phyloP scores from a whole-genome alignment of 805 yeast genomes.

The Metschnikowia anglica region DNA sequence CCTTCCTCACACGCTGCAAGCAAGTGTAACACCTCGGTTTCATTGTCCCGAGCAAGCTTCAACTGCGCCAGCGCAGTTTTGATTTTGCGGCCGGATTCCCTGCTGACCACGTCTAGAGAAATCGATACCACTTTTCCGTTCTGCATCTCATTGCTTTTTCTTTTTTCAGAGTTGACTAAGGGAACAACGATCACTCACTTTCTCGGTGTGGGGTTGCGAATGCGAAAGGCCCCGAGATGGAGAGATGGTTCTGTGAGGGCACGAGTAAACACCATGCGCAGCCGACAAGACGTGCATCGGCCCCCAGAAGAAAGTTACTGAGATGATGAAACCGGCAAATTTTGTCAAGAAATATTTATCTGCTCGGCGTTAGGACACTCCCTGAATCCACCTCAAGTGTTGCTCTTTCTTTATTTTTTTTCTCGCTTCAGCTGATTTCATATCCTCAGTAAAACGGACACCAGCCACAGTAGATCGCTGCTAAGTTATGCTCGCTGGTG shows the following conservation, averaged over 20 bases:
- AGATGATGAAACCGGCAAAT: too few species aligned
- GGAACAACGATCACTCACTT: too few species aligned
- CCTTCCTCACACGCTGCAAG: conserved; percentile 23
- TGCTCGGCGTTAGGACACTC: too few species aligned
- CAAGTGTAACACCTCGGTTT: not conserved
- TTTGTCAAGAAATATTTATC: too few species aligned
- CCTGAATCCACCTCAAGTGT: not conserved
- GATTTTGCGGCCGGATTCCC: conserved; percentile 7
- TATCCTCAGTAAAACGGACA: conserved; percentile 58
- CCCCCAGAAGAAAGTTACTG: too few species aligned
- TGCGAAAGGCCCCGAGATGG: too few species aligned
- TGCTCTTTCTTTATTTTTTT: not conserved
- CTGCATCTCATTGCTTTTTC: conserved; percentile 2
- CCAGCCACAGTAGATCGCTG: conserved; percentile 83
- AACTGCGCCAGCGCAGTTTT: conserved; percentile 15
- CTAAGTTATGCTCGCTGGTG: conserved; percentile 60
- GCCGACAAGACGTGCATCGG: too few species aligned
- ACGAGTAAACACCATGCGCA: too few species aligned
- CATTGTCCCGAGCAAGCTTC: not conserved
- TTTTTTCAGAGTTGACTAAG: not conserved
- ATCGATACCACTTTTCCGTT: conserved; percentile 7
- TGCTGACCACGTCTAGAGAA: conserved; percentile 11
- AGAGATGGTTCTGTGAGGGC: too few species aligned
- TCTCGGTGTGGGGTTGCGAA: conserved; percentile 4
- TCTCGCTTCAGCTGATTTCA: not conserved